Evolutionary conservation across 768 basidiomycete species (phyloP), one percentile per base, ranked within the genome.

Genomic region (Mycena metata): DNA sequence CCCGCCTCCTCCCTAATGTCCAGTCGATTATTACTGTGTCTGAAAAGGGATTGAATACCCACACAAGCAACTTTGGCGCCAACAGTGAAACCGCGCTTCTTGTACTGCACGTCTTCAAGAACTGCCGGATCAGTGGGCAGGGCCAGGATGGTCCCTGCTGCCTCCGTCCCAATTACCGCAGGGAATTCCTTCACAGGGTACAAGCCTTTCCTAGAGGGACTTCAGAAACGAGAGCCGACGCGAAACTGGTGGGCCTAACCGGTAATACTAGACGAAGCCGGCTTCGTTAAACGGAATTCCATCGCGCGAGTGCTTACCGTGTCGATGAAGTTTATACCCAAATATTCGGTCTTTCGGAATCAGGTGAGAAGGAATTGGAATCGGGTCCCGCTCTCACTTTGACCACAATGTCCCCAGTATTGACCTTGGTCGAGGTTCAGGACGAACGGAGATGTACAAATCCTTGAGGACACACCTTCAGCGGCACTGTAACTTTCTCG

Each of bases 51-150:
- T 17, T 50, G 57, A 52, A 35, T 3, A 70, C 89, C 70, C 76
- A 94, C 93, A 41, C 87, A 79, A n/a, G 88, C 91, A 35, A 96
- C 94, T 51, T 83, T 87, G 45, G 85, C 84, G n/a, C 96, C 96
- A 56, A 91, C 79, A 63, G 85, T 82, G 76, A 86, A 93, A 9
- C 85, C 85, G 35, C 89, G 85, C 71, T 84, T 85, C 78, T 93
- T 87, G 79, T 84, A 93, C 1, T 87, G 86, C 43, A 85, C 82
- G 66, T 92, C 83, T 51, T 86, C 83, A 60, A 92, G 81, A 17
- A 93, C 87, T 6, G 79, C 76, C 7, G 80, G 76, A 65, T 94
- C 91, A 0, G 88, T 89, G 19, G 96, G 96, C 41, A 97, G 82
- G 15, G 86, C 85, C 46, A 93, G 85, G 62, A 99, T 85, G 7